These are phyloP conservation scores for Talaromyces sp. DNA, from an alignment of 2,329 filamentous ascomycete genomes.

Conservation along the genomic window DNA sequence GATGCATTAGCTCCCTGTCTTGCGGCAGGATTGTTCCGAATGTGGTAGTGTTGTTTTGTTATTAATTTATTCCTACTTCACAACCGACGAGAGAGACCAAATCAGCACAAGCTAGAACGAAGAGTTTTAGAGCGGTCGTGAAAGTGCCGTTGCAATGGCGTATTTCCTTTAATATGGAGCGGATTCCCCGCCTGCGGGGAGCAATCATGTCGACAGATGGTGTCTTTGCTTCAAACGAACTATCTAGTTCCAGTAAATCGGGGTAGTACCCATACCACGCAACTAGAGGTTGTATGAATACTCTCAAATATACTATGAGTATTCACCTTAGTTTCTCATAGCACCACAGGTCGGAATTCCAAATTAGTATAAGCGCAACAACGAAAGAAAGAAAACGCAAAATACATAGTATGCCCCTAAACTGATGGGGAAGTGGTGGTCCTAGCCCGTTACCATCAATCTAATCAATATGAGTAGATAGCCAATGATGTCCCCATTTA, in stretches of 20 bases:
- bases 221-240: neutral
- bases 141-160: neutral
- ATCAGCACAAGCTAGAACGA: neutral
- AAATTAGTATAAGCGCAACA: neutral
- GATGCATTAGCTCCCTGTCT: neutral
- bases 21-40: neutral
- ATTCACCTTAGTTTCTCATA: neutral
- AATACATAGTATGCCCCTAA: neutral
- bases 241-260: neutral
- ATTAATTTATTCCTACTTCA: neutral
- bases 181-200: neutral
- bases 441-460: neutral
- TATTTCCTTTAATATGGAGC: neutral
- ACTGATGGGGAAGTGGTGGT: neutral
- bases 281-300: neutral
- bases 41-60: neutral
- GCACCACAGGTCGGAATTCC: neutral
- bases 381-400: neutral
- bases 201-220: neutral
- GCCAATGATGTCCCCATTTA: neutral
- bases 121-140: neutral
- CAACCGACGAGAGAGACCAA: neutral
- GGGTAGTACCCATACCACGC: neutral
- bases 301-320: neutral
- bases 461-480: neutral